Conservation (phyloP, 441 rosid species). For the Metrosideros polymorpha region DNA sequence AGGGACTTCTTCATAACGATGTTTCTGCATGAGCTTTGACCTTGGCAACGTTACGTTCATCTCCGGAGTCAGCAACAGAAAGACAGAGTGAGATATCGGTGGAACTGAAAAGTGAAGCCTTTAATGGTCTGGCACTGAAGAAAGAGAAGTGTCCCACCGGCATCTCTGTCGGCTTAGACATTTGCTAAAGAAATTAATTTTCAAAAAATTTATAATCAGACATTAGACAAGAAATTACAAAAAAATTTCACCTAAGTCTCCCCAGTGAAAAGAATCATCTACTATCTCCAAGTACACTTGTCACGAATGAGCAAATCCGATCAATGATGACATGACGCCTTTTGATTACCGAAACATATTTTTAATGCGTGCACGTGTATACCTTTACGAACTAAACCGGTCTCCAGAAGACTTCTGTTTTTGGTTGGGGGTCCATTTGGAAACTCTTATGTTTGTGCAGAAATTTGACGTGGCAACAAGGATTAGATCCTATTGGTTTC, state of each 20-base stretch:
- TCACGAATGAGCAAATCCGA: not conserved
- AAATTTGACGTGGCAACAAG: not conserved
- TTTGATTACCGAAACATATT: not conserved
- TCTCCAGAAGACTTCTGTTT: not conserved
- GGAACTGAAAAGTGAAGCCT: not conserved
- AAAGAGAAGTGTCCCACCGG: not conserved
- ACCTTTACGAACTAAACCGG: not conserved
- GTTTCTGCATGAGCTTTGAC: not conserved
- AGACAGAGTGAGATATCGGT: not conserved
- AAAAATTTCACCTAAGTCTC: not conserved
- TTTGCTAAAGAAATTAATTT: not conserved
- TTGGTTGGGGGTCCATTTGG: not conserved
- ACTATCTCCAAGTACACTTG: no score
- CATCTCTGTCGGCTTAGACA: not conserved
- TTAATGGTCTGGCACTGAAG: not conserved
- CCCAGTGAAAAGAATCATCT: not conserved
- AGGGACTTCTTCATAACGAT: not conserved
- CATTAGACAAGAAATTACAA: not conserved
- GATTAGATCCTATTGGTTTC: rapidly evolving
- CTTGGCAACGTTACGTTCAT: not conserved
- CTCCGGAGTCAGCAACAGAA: not conserved
- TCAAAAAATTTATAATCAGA: not conserved
- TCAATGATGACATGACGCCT: not conserved
- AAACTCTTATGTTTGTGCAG: not conserved
- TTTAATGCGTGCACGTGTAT: not conserved